Conservation (phyloP, 352 stramenopile species). For the Phytophthora sojae region DNA sequence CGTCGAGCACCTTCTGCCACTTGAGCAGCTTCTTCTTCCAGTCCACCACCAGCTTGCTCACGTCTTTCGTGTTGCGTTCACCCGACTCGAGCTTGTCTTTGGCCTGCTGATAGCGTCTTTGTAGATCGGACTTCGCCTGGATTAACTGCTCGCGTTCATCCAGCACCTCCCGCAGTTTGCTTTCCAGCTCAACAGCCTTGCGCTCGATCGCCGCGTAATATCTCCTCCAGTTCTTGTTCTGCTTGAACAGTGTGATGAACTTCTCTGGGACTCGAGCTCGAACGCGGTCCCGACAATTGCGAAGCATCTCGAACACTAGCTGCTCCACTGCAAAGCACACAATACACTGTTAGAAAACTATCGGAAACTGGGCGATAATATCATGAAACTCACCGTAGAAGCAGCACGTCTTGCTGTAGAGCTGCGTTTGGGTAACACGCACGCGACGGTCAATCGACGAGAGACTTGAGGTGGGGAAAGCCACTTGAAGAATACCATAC, state of each 20-base stretch:
- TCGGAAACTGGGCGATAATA: neutral
- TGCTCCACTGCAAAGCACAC: conserved; percentile 58
- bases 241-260: conserved; percentile 75
- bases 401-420: conserved; percentile 49
- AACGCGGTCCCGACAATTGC: conserved; percentile 59
- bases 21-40: conserved; percentile 73
- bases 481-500: conserved; percentile 67
- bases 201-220: conserved; percentile 70
- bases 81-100: conserved; percentile 35
- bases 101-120: conserved; percentile 26
- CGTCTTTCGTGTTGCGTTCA: conserved; percentile 37
- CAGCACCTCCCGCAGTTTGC: conserved; percentile 42
- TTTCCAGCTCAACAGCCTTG: conserved; percentile 41
- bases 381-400: conserved; percentile 48
- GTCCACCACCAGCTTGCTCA: conserved; percentile 42
- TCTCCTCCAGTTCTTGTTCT: conserved; percentile 80
- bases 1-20: conserved; percentile 52
- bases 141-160: conserved; percentile 47
- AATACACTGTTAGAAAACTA: neutral
- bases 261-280: conserved; percentile 50
- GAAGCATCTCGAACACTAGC: conserved; percentile 66
- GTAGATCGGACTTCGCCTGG: conserved; percentile 30
- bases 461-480: conserved; percentile 38
- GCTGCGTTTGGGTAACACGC: conserved; percentile 32
- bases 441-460: conserved; percentile 22